Evolutionary conservation across 352 stramenopile species (phyloP), one percentile per base, ranked within the genome.

Genomic region (Phytophthora pinifolia): DNA sequence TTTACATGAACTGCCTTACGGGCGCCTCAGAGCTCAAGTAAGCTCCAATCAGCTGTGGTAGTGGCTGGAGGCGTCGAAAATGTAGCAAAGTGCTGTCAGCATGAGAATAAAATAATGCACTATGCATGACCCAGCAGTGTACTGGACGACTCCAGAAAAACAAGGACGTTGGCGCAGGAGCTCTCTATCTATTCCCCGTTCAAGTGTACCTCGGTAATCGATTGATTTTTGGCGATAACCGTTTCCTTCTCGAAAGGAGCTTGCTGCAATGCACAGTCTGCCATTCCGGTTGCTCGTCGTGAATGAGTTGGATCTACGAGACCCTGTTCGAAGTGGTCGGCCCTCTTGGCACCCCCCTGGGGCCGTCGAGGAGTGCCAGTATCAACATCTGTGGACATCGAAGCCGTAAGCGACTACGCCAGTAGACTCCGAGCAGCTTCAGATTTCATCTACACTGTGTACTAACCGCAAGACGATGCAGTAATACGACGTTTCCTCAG

Each of bases 1-100:
- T 93, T 78, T 91, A 93, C 72, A 87, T 89, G 76, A 91, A 86
- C 56, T 89, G 80, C 62, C 76, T 93, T 54, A 89, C 79, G 0
- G 74, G 78, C 49, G 74, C 67, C 14, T 93, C 80, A 5, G 66
- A 90, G 53, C 66, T 93, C 62, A 88, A 88, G 69, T 89, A 84
- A 38, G 29, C 32, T 39, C 41, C 10, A 56, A 43, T 48, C 35
- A 29, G 17, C 32, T 27, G 18, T 30, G 37, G 12, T 31, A 20
- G 25, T 39, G 10, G 36, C 44, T 29, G 9, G 15, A 12, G 29
- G 22, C 4, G 5, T 47, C 45, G 25, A 22, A 22, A 43, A 10
- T 48, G 52, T 32, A 47, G 31, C 33, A 30, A 33, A 46, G 46
- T 42, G 18, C 32, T 46, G 51, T 9, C 10, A 39, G 13, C 54